Conservation (phyloP, 2,329 filamentous ascomycete species). For the Beauveria pseudobassiana region DNA sequence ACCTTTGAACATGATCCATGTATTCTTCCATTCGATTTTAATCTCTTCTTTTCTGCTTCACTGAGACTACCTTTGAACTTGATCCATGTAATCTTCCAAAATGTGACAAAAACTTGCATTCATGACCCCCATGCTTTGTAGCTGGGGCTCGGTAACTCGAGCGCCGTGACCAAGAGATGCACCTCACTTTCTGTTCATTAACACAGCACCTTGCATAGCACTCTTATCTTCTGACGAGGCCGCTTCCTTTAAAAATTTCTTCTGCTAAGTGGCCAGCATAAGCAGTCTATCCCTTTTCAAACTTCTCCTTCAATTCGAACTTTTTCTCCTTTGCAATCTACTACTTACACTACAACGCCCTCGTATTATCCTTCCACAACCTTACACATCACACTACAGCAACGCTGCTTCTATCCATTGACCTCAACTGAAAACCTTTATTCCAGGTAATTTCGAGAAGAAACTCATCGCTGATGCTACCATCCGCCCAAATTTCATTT, state of each 20-base stretch:
- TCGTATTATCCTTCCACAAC: not conserved
- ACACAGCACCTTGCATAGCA: not conserved
- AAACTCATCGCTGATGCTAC: no score
- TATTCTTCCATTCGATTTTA: not conserved
- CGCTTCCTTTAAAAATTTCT: not conserved
- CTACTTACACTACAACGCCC: not conserved
- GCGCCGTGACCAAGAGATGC: not conserved
- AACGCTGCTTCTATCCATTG: not conserved
- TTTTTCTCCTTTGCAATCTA: not conserved
- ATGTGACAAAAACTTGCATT: not conserved
- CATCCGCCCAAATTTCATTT: not conserved
- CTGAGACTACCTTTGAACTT: not conserved
- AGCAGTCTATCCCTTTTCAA: not conserved
- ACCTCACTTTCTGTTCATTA: not conserved
- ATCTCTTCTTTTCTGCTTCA: not conserved
- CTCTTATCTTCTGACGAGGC: not conserved
- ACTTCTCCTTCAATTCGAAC: no score
- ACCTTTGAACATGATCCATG: not conserved
- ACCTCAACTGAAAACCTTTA: not conserved
- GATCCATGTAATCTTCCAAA: not conserved
- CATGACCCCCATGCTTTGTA: not conserved
- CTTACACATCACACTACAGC: not conserved
- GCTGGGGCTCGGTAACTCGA: not conserved
- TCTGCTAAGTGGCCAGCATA: not conserved
- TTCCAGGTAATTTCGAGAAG: not conserved